Percentiles rank a stretch among this genome's conserved stretches.
Evolutionary conservation across 768 basidiomycete species (phyloP).

Genomic region (Leccinellum luteum): DNA sequence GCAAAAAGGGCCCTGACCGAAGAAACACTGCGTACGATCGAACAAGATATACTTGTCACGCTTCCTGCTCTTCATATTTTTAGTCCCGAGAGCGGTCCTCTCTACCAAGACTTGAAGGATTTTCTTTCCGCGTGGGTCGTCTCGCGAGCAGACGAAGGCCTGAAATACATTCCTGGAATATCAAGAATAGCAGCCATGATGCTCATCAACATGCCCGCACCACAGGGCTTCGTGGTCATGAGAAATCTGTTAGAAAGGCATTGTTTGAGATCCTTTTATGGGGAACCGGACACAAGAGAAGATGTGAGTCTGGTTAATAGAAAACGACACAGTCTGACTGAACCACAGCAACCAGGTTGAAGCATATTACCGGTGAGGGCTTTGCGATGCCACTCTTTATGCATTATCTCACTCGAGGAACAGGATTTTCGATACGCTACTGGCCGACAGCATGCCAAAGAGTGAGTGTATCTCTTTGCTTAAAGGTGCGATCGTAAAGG

Average conservation of each 20-base stretch:
- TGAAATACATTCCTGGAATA: constrained; percentile 67
- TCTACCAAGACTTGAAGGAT: constrained; percentile 80
- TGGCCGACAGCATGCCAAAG: constrained; percentile 93
- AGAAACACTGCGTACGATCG: constrained; percentile 59
- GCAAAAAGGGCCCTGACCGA: constrained; percentile 65
- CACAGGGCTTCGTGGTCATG: constrained; percentile 78
- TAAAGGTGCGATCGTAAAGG: neutral
- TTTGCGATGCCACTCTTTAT: neutral
- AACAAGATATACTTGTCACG: constrained; percentile 71
- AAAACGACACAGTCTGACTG: constrained; percentile 27
- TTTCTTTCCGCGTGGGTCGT: constrained; percentile 88
- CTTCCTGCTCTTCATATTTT: constrained; percentile 82
- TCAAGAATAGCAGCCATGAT: constrained; percentile 85
- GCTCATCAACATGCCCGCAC: constrained; percentile 73
- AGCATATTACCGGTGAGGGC: constrained; percentile 78
- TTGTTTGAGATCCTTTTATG: constrained; percentile 82
- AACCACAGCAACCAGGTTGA: constrained; percentile 57
- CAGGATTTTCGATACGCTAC: constrained; percentile 88
- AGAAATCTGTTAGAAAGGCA: constrained; percentile 84
- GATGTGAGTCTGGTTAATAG: constrained; percentile 57
- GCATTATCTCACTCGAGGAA: constrained; percentile 12
- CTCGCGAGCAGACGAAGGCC: constrained; percentile 75
- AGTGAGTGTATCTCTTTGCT: constrained; percentile 44
- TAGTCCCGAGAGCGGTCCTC: constrained; percentile 67
- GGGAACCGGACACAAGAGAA: constrained; percentile 63